phyloP scores from a whole-genome alignment of 257 asterid genomes.

The Linderniella brevidens region DNA sequence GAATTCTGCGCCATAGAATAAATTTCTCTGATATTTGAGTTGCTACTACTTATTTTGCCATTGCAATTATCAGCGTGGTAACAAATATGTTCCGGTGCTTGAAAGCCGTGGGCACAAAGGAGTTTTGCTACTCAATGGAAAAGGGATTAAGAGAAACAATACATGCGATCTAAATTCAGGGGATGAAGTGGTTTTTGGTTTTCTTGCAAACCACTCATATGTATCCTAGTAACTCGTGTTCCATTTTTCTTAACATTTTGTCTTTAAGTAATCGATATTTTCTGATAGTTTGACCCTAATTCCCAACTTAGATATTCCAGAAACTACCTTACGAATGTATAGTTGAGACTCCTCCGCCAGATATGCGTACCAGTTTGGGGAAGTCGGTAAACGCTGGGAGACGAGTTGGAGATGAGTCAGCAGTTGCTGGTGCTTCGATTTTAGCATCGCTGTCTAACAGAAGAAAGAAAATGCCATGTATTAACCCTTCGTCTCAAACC shows the following conservation, averaged over 20 bases:
- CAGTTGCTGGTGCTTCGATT: constrained; percentile 81
- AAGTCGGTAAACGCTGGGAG: constrained; percentile 42
- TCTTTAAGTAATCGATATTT: background rate
- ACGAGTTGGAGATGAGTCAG: constrained; percentile 77
- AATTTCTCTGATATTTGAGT: constrained; percentile 20
- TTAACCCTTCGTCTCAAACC: constrained; percentile 46
- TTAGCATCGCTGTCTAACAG: constrained; percentile 73
- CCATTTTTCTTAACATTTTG: constrained; percentile 4
- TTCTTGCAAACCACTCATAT: constrained; percentile 57
- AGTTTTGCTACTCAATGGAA: constrained; percentile 65
- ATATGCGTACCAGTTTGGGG: constrained; percentile 40
- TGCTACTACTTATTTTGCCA: constrained; percentile 1
- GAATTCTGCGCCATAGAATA: constrained; percentile 32
- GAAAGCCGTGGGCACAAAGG: constrained; percentile 73
- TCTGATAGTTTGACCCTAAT: constrained; percentile 1
- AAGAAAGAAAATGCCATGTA: constrained; percentile 40
- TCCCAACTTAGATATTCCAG: constrained; percentile 43
- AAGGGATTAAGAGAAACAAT: constrained; percentile 41
- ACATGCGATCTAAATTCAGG: constrained; percentile 58
- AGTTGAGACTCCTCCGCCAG: constrained; percentile 52
- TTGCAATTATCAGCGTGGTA: constrained; percentile 43
- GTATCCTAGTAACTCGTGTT: constrained; percentile 40
- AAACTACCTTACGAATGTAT: constrained; percentile 42
- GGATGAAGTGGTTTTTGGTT: constrained; percentile 71
- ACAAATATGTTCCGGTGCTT: constrained; percentile 50